These are phyloP conservation scores for Penicillium mononematosum DNA, from an alignment of 495 filamentous ascomycete genomes.

Conservation along the genomic window DNA sequence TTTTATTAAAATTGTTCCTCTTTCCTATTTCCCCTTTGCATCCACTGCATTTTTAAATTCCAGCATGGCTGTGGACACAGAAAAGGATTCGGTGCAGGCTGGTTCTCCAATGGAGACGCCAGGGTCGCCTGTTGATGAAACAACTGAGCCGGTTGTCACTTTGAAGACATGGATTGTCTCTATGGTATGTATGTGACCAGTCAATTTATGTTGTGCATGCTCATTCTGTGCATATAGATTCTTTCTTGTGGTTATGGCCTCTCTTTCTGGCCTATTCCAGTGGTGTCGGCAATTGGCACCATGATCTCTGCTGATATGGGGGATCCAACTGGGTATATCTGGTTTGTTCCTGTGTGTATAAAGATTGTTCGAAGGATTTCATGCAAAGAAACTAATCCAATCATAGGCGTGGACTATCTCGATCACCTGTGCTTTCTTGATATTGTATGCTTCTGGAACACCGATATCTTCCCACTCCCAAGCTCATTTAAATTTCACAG, in stretches of 20 bases:
- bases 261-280: conserved; percentile 27
- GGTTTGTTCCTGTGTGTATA: conserved; percentile 25
- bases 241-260: conserved; percentile 31
- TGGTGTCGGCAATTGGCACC: conserved; percentile 21
- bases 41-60: background rate
- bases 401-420: conserved; percentile 29
- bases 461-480: background rate
- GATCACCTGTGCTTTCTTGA: conserved; percentile 27
- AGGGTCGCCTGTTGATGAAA: conserved; percentile 7
- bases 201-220: background rate
- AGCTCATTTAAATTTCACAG: conserved; percentile 12
- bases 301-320: conserved; percentile 25
- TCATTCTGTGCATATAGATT: conserved; percentile 17
- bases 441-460: conserved; percentile 20
- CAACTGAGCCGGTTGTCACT: conserved; percentile 21
- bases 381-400: background rate
- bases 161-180: conserved; percentile 30
- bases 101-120: conserved; percentile 10
- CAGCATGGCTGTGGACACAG: conserved; percentile 15
- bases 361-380: background rate
- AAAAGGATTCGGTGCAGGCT: conserved; percentile 12
- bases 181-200: conserved; percentile 13
- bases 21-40: background rate
- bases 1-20: background rate
- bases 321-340: conserved; percentile 22